phyloP scores from a whole-genome alignment of 331 rosid species.

The Telfairia occidentalis region DNA sequence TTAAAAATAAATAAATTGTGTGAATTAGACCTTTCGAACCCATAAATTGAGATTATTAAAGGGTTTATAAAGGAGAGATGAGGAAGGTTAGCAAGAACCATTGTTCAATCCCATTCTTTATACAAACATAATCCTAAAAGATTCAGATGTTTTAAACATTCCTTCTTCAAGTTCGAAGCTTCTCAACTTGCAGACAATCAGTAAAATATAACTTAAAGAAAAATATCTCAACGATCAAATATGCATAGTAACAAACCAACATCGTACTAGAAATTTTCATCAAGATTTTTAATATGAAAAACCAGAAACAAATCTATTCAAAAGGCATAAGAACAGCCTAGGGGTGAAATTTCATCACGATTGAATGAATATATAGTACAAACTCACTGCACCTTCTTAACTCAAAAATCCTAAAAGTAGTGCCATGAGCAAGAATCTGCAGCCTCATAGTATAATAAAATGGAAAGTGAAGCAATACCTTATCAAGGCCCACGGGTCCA shows the following conservation, averaged over 20 bases:
- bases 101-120: not conserved
- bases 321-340: no score
- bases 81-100: not conserved
- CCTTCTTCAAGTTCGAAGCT: not conserved
- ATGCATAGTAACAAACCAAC: not conserved
- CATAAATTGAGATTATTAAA: not conserved
- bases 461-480: slow-evolving; percentile 33
- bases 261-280: not conserved
- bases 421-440: not conserved
- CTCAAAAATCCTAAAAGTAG: not conserved
- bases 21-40: not conserved
- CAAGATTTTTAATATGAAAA: no score
- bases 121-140: not conserved
- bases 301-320: no score
- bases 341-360: not conserved
- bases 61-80: not conserved
- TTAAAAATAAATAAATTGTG: not conserved
- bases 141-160: not conserved
- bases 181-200: not conserved
- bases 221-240: not conserved
- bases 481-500: slow-evolving; percentile 98
- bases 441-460: not conserved
- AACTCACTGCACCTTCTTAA: not conserved
- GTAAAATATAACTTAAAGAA: not conserved
- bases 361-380: not conserved